Evolutionary conservation across 1,284 basidiomycete genomes (phyloP).

Genomic region (Ganoderma lingzhi): DNA sequence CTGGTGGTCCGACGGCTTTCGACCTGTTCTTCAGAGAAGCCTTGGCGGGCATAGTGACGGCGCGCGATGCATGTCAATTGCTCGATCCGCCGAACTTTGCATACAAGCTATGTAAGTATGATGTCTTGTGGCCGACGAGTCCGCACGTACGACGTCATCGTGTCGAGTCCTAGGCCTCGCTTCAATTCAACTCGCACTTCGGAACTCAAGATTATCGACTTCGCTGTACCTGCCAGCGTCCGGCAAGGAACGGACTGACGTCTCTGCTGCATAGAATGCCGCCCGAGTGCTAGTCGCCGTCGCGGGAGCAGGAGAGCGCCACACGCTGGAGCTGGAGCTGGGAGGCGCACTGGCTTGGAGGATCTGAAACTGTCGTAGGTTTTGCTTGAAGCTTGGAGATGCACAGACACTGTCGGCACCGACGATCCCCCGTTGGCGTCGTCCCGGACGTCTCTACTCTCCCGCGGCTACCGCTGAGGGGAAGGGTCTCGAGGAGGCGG

Average conservation of each 20-base stretch:
- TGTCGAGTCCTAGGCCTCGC: not conserved
- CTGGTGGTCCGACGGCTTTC: not conserved
- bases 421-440: not conserved
- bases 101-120: not conserved
- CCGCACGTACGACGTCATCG: not conserved
- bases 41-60: not conserved
- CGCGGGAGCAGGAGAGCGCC: not conserved
- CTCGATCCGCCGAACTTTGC: not conserved
- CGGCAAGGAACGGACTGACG: not conserved
- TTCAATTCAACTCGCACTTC: not conserved
- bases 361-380: constrained; percentile 4
- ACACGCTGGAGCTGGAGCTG: not conserved
- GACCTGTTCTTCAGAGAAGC: not conserved
- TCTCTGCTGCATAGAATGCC: not conserved
- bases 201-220: constrained; percentile 2
- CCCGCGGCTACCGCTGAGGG: not conserved
- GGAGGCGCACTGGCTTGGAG: not conserved
- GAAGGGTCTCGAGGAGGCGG: not conserved
- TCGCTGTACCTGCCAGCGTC: not conserved
- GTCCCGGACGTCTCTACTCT: not conserved
- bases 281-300: not conserved
- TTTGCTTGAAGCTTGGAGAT: not conserved
- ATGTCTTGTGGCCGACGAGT: not conserved
- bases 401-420: not conserved
- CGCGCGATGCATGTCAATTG: not conserved